phyloP scores from a whole-genome alignment of 331 rosid species.

The Saraca asoca region DNA sequence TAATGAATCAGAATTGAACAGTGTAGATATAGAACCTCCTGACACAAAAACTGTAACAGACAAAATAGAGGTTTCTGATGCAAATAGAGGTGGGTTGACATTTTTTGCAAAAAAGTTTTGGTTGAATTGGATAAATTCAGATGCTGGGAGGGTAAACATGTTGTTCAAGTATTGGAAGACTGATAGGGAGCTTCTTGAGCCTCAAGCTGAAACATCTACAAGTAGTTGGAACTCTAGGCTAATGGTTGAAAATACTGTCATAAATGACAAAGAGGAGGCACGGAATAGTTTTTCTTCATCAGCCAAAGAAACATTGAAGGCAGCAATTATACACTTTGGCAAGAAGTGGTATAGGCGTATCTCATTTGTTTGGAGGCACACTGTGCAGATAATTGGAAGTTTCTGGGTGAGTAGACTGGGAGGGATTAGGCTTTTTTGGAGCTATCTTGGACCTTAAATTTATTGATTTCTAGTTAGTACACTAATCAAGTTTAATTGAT shows the following conservation, averaged over 20 bases:
- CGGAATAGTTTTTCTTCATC: conserved; percentile 56
- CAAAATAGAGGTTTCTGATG: conserved; percentile 52
- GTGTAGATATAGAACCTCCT: conserved; percentile 38
- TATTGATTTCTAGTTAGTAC: conserved; percentile 8
- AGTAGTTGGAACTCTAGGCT: conserved; percentile 48
- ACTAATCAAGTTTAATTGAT: too few species aligned
- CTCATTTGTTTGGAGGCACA: conserved; percentile 69
- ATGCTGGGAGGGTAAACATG: conserved; percentile 62
- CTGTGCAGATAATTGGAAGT: conserved; percentile 53
- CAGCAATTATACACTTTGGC: conserved; percentile 62
- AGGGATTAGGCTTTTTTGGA: conserved; percentile 22
- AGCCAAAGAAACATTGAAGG: conserved; percentile 76
- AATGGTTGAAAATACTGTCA: conserved; percentile 51
- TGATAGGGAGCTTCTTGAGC: conserved; percentile 62
- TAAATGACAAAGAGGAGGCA: conserved; percentile 59
- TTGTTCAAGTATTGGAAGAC: conserved; percentile 66
- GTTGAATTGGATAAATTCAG: conserved; percentile 24
- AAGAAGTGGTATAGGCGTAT: conserved; percentile 81
- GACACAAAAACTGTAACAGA: conserved; percentile 41
- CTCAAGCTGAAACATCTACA: conserved; percentile 61
- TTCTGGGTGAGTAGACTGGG: conserved; percentile 70
- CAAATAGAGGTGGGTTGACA: conserved; percentile 61
- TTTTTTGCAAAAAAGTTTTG: conserved; percentile 59
- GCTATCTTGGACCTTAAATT: conserved; percentile 31
- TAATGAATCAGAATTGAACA: conserved; percentile 56